A percentile compares a stretch with the other conserved stretches of the same genome.
These are phyloP conservation scores for Tolypocladium cylindrosporum DNA, from an alignment of 2,329 filamentous ascomycete genomes.

Conservation along the genomic window DNA sequence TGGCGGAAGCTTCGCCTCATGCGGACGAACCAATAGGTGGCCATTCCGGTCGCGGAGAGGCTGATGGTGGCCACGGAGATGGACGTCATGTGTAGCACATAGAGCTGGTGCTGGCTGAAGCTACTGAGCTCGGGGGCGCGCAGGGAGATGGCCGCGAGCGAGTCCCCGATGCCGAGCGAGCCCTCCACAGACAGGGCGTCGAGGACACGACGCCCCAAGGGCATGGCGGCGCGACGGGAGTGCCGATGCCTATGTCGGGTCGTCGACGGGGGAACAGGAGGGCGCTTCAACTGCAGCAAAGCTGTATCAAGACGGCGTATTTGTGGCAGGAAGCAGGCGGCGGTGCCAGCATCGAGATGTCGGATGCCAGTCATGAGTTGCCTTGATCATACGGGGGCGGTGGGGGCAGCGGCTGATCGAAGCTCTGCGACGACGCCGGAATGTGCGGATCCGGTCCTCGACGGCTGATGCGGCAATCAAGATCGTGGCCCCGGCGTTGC, in stretches of 20 bases:
- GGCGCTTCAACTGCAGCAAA: neutral
- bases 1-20: conserved; percentile 69
- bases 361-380: neutral
- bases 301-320: no score
- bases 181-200: neutral
- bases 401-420: neutral
- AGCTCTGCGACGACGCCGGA: neutral
- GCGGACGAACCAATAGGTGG: conserved; percentile 62
- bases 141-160: neutral
- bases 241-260: neutral
- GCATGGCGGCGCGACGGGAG: neutral
- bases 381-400: neutral
- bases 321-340: neutral
- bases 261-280: neutral
- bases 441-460: no score
- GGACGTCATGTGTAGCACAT: conserved; percentile 17
- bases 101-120: conserved; percentile 7
- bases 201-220: neutral
- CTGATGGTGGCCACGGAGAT: conserved; percentile 40
- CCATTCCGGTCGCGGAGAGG: conserved; percentile 41
- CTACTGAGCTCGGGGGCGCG: neutral
- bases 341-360: neutral
- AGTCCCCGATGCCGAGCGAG: neutral
- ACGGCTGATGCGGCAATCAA: no score
- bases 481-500: no score